Conservation (phyloP, 2,329 filamentous ascomycete genomes). For the Pseudofabraea citricarpa region DNA sequence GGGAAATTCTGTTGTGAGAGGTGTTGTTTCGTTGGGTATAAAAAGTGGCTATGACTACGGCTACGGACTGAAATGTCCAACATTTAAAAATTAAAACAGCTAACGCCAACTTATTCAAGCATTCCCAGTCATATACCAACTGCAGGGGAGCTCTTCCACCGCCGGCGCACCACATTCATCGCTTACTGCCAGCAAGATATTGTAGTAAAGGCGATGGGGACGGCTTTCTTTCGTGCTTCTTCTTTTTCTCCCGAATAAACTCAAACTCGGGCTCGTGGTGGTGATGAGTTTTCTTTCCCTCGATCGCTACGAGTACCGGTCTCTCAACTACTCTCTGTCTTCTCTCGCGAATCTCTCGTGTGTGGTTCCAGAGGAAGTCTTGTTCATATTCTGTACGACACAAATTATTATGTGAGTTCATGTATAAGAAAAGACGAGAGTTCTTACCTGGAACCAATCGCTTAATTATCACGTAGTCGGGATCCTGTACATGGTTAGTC, state of each 20-base stretch:
- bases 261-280: slow-evolving; percentile 24
- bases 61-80: slow-evolving; percentile 4
- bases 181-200: slow-evolving; percentile 26
- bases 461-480: slow-evolving; percentile 68
- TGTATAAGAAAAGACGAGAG: too few relatives aligned
- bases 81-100: slow-evolving; percentile 3
- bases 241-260: slow-evolving; percentile 25
- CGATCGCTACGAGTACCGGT: slow-evolving; percentile 16
- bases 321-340: slow-evolving; percentile 6
- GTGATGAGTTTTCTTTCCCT: slow-evolving; percentile 9
- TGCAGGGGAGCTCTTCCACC: too few relatives aligned
- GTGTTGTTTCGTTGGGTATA: too few relatives aligned
- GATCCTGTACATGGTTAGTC: slow-evolving; percentile 49
- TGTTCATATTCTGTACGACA: slow-evolving; percentile 71
- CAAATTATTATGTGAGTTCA: too few relatives aligned
- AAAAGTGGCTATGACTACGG: neutral
- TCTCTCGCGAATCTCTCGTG: slow-evolving; percentile 43
- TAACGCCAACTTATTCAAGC: slow-evolving; percentile 3
- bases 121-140: too few relatives aligned
- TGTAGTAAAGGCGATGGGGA: slow-evolving; percentile 24
- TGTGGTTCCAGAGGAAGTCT: slow-evolving; percentile 68
- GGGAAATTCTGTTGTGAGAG: too few relatives aligned
- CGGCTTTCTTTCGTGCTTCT: slow-evolving; percentile 23
- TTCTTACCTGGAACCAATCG: slow-evolving; percentile 66
- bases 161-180: slow-evolving; percentile 7